These are phyloP conservation scores for Fusarium pseudoanthophilum DNA, from an alignment of 2,329 filamentous ascomycete genomes.

Conservation along the genomic window DNA sequence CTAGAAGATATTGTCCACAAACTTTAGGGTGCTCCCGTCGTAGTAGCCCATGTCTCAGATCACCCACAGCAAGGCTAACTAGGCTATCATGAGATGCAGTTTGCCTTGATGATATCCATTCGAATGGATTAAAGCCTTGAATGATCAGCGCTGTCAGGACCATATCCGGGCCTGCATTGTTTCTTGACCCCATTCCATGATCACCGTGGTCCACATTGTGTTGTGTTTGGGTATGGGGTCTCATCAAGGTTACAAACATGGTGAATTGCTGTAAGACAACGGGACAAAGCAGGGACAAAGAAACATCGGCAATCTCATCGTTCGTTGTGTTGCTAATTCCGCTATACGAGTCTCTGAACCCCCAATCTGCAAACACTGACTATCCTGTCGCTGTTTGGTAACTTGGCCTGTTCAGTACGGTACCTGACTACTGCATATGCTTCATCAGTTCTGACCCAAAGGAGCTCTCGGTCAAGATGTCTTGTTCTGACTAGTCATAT, in stretches of 20 bases:
- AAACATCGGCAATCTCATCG: neutral
- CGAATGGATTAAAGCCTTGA: neutral
- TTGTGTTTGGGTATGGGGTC: neutral
- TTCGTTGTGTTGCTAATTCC: neutral
- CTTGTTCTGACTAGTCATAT: conserved; percentile 13
- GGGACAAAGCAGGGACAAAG: neutral
- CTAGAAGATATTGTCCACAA: neutral
- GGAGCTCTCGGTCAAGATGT: conserved; percentile 28
- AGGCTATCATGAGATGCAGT: neutral
- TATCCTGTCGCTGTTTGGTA: neutral
- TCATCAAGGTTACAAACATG: neutral
- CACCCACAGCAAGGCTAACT: neutral
- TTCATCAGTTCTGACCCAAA: conserved; percentile 14
- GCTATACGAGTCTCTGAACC: neutral
- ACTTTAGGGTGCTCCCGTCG: neutral
- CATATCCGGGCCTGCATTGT: conserved; percentile 8
- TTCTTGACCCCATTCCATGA: conserved; percentile 24
- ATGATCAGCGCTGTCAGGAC: conserved; percentile 30
- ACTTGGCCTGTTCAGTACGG: neutral
- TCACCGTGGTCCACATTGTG: conserved; percentile 21
- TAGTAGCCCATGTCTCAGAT: conserved; percentile 1
- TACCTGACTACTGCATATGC: neutral
- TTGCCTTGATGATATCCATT: neutral
- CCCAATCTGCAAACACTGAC: neutral
- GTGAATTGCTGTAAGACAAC: neutral